Base-by-base conservation (phyloP, 2,329 filamentous ascomycete species). In the Exserohilum rostratum region DNA sequence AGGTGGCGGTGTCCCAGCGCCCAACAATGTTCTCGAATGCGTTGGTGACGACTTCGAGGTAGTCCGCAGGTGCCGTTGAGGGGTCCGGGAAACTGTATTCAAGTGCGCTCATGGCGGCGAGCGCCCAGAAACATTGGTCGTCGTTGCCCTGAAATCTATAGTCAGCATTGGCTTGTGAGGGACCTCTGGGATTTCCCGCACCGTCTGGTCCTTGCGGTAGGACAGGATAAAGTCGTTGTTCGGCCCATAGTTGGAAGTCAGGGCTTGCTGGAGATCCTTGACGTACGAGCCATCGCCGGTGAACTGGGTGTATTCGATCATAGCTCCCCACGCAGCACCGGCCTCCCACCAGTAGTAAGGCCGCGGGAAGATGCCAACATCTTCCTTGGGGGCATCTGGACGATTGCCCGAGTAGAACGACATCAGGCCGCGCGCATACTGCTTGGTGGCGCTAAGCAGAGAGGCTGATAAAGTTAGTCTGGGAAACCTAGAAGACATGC, bases 51-150 rank as follows among this genome's bases (percentile, higher is more conserved):
- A 95, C 81, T 20, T 87, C 78, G 15, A 90, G 78, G 85, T 88
- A 91, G 39, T 45, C 62, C 3, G 70, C 69, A 5, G 71, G 70
- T 13, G 71, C 64, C 7, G 82, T 78, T 7, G 75, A 64, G n/a
- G 85, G 78, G 6, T 86, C 83, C 59, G 88, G 85, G 53, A 87
- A 88, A 69, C 86, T 84, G 56, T 85, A 82, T 73, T 91, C 89
- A 3, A 88, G 85, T 0, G 89, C 89, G 5, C 86, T 79, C 71
- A 91, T 82, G 57, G 86, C 82, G 12, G 86, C 81, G 22, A 90
- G 85, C 10, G 82, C 85, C 89, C 89, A 91, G 70, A 90, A 90
- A 29, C 85, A 86, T 68, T 90, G 86, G 67, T 91, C 89, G 62
- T 91, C 89, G 61, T 91, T 91, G 48, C 88, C 88, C 70, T 89